phyloP scores from a whole-genome alignment of 163 green algal genomes.

The Picocystis sp. region DNA sequence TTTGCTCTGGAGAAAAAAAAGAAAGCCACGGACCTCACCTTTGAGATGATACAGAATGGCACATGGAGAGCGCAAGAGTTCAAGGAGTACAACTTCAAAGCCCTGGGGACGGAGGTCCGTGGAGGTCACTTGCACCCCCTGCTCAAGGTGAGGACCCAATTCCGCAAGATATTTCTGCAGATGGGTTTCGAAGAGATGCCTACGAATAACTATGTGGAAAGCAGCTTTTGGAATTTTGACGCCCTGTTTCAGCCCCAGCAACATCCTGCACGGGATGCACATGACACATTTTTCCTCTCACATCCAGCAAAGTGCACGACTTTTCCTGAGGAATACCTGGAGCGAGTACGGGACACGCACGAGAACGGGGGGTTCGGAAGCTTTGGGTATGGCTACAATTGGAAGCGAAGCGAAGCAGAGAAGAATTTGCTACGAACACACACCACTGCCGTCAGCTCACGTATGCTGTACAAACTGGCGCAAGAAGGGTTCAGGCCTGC shows the following conservation, averaged over 20 bases:
- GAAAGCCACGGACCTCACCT: slow-evolving; percentile 79
- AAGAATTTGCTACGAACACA: slow-evolving; percentile 99
- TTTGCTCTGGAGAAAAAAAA: slow-evolving; percentile 85
- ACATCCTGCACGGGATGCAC: slow-evolving; percentile 88
- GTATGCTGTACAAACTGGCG: slow-evolving; percentile 88
- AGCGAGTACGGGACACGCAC: slow-evolving; percentile 69
- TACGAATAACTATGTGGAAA: slow-evolving; percentile 81
- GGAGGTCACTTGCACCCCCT: slow-evolving; percentile 86
- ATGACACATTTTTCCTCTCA: slow-evolving; percentile 98
- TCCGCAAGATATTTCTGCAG: slow-evolving; percentile 95
- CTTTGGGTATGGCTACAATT: slow-evolving; percentile 82
- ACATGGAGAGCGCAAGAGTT: slow-evolving; percentile 73
- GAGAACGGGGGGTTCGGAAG: slow-evolving; percentile 78
- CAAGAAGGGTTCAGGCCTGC: slow-evolving; percentile 56
- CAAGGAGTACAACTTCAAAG: slow-evolving; percentile 96
- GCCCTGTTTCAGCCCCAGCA: slow-evolving; percentile 96
- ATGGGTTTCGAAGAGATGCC: slow-evolving; percentile 98
- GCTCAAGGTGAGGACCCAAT: slow-evolving; percentile 91
- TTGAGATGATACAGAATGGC: slow-evolving; percentile 76
- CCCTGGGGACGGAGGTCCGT: slow-evolving; percentile 40
- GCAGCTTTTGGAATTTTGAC: slow-evolving; percentile 98
- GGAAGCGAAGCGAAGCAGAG: slow-evolving; percentile 79
- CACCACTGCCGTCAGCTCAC: slow-evolving; percentile 90
- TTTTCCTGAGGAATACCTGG: slow-evolving; percentile 70
- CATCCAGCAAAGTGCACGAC: slow-evolving; percentile 16